Conservation (phyloP, 192 early-diverging fungal species). For the Entomortierella chlamydospora region DNA sequence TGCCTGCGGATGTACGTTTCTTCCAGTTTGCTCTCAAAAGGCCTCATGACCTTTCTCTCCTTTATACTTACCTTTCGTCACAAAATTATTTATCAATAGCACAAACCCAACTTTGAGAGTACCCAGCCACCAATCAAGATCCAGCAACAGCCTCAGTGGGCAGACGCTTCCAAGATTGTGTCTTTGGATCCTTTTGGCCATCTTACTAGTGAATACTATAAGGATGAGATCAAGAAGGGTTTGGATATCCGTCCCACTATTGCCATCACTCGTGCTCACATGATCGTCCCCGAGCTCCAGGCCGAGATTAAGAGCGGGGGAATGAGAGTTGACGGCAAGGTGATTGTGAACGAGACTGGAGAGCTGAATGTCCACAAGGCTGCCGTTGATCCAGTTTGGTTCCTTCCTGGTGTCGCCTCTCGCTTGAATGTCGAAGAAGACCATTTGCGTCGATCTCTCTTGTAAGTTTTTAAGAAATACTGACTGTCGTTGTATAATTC, state of each 20-base stretch:
- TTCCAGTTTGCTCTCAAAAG: background rate
- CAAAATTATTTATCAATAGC: slow-evolving; percentile 46
- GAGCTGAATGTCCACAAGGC: slow-evolving; percentile 92
- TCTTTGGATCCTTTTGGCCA: slow-evolving; percentile 96
- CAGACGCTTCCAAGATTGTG: slow-evolving; percentile 88
- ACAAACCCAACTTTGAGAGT: slow-evolving; percentile 87
- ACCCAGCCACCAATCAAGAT: slow-evolving; percentile 89
- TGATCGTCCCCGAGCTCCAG: slow-evolving; percentile 92
- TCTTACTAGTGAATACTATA: slow-evolving; percentile 71
- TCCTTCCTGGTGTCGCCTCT: slow-evolving; percentile 90
- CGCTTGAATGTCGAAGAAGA: slow-evolving; percentile 91
- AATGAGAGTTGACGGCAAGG: slow-evolving; percentile 82
- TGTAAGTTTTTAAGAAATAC: slow-evolving; percentile 66
- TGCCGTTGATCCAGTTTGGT: slow-evolving; percentile 96
- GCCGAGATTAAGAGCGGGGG: slow-evolving; percentile 70
- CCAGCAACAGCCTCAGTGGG: slow-evolving; percentile 84
- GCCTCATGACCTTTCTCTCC: background rate
- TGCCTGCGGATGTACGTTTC: slow-evolving; percentile 60
- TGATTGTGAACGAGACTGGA: slow-evolving; percentile 82
- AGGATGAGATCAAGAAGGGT: slow-evolving; percentile 71
- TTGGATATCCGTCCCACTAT: slow-evolving; percentile 91
- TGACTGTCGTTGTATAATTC: background rate
- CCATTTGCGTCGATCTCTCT: slow-evolving; percentile 83
- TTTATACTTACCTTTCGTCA: background rate
- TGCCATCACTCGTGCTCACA: slow-evolving; percentile 94